Percentiles rank a stretch among this genome's conserved stretches.
These are phyloP conservation scores for Calocybe indica DNA, from an alignment of 768 basidiomycete species.

Conservation along the genomic window DNA sequence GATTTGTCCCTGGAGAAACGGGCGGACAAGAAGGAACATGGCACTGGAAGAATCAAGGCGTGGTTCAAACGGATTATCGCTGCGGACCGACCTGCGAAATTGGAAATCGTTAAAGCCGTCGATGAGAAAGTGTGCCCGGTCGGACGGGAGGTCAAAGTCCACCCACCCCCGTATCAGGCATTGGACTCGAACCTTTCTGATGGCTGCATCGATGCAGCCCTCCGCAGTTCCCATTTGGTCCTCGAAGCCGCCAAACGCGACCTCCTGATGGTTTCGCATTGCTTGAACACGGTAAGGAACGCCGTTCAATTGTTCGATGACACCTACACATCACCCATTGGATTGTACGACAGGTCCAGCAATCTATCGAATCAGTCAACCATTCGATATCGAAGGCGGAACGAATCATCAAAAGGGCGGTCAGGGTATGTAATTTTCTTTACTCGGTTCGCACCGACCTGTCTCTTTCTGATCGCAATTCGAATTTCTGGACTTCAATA, in stretches of 20 bases:
- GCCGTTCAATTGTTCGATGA: background rate
- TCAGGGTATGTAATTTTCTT: slow-evolving; percentile 36
- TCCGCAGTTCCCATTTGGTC: slow-evolving; percentile 40
- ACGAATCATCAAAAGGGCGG: slow-evolving; percentile 45
- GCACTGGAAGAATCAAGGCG: slow-evolving; percentile 47
- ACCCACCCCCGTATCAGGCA: background rate
- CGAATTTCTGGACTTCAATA: slow-evolving; percentile 11
- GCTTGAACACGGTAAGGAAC: slow-evolving; percentile 43
- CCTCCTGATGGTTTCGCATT: slow-evolving; percentile 47
- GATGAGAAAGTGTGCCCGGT: slow-evolving; percentile 34
- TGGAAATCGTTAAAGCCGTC: slow-evolving; percentile 35
- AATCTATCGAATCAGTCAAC: slow-evolving; percentile 46
- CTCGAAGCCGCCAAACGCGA: slow-evolving; percentile 52
- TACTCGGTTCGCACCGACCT: background rate
- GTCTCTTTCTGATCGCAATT: slow-evolving; percentile 2
- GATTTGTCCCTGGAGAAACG: slow-evolving; percentile 21
- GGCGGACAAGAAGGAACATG: slow-evolving; percentile 23
- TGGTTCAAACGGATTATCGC: slow-evolving; percentile 61
- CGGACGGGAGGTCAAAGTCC: slow-evolving; percentile 29
- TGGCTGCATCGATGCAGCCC: slow-evolving; percentile 29
- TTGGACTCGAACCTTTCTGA: slow-evolving; percentile 22
- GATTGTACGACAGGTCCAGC: slow-evolving; percentile 38
- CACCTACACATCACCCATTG: background rate
- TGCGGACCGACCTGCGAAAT: slow-evolving; percentile 26
- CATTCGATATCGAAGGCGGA: slow-evolving; percentile 55